phyloP scores from a whole-genome alignment of 805 yeast species.

The Brettanomyces bruxellensis region DNA sequence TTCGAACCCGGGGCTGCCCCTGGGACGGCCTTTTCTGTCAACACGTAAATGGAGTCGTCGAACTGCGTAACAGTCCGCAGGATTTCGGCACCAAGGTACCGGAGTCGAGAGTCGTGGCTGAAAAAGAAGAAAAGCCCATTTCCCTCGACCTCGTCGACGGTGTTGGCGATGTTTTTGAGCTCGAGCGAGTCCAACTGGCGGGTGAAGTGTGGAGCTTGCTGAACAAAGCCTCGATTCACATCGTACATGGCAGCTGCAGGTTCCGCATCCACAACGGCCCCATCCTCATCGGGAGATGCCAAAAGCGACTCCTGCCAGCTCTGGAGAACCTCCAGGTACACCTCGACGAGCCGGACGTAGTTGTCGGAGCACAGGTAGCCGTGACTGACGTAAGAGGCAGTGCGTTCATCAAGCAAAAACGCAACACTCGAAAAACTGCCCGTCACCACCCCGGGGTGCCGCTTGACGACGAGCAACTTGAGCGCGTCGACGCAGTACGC shows the following conservation, averaged over 20 bases:
- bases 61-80: conserved; percentile 74
- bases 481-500: conserved; percentile 56
- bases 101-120: conserved; percentile 69
- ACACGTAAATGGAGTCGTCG: conserved; percentile 68
- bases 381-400: conserved; percentile 43
- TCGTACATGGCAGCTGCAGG: conserved; percentile 24
- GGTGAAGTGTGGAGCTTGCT: conserved; percentile 33
- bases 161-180: conserved; percentile 70
- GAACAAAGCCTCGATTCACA: conserved; percentile 25
- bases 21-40: conserved; percentile 13
- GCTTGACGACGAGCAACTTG: conserved; percentile 55
- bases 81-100: conserved; percentile 70
- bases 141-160: conserved; percentile 92
- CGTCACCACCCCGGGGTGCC: conserved; percentile 61
- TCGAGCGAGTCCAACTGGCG: conserved; percentile 56
- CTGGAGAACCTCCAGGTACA: conserved; percentile 71
- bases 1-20: conserved; percentile 6
- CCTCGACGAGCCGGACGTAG: conserved; percentile 48
- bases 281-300: conserved; percentile 15
- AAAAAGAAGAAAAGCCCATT: conserved; percentile 88
- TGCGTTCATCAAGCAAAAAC: conserved; percentile 67
- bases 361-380: conserved; percentile 54
- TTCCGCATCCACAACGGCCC: conserved; percentile 2
- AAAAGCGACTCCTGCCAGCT: conserved; percentile 73
- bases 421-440: conserved; percentile 73